These are phyloP conservation scores for Eucalyptus cloeziana DNA, from an alignment of 345 rosid species.

Conservation along the genomic window DNA sequence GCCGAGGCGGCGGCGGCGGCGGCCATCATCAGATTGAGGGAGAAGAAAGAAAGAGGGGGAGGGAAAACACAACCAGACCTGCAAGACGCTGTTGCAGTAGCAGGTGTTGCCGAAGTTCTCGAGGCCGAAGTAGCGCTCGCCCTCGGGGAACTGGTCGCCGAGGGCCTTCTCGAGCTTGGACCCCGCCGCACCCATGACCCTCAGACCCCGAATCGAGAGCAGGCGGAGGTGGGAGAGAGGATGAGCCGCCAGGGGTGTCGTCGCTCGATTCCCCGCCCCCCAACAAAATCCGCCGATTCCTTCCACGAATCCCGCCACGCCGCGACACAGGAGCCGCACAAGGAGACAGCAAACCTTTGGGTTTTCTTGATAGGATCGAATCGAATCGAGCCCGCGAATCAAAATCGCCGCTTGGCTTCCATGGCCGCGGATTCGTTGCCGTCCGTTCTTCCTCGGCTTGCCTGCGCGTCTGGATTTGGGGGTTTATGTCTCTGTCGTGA, in stretches of 20 bases:
- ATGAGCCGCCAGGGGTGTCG: background rate
- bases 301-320: background rate
- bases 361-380: no score
- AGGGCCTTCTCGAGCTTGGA: constrained; percentile 99
- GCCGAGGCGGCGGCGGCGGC: no score
- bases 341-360: background rate
- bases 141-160: constrained; percentile 99
- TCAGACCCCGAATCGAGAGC: constrained; percentile 1
- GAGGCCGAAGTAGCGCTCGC: constrained; percentile 96
- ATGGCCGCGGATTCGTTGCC: background rate
- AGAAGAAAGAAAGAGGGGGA: background rate
- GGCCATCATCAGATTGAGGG: background rate
- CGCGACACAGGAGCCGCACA: background rate
- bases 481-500: background rate
- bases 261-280: background rate
- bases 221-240: background rate
- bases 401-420: background rate
- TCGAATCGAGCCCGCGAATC: background rate
- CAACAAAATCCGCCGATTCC: background rate
- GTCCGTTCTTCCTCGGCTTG: background rate
- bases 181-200: constrained; percentile 90
- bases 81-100: constrained; percentile 96
- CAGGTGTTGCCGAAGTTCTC: constrained; percentile 99
- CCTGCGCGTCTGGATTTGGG: background rate
- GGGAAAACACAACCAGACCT: constrained; percentile 24